Percentiles rank a stretch among this genome's conserved stretches.
Conservation (phyloP, 169 alveolate genomes). For the Plasmodium inui region DNA sequence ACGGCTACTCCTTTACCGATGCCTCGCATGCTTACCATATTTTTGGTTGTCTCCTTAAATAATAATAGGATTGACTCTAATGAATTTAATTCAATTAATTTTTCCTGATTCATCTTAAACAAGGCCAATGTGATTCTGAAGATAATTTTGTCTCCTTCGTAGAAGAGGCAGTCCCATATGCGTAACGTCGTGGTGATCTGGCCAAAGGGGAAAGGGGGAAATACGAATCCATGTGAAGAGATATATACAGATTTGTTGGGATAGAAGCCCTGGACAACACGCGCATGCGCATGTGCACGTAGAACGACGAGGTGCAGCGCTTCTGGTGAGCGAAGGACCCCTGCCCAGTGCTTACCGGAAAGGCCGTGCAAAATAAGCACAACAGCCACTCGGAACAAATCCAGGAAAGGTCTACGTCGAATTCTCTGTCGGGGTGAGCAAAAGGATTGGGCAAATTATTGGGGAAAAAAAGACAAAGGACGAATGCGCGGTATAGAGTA, state of each 20-base stretch:
- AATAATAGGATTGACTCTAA: slow-evolving; percentile 78
- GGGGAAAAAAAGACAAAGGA: background rate
- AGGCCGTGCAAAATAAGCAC: slow-evolving; percentile 85
- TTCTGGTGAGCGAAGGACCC: background rate
- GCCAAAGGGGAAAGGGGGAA: background rate
- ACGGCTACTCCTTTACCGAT: background rate
- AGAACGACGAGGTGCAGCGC: background rate
- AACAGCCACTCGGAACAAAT: slow-evolving; percentile 90
- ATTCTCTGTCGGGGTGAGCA: slow-evolving; percentile 72
- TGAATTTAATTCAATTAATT: slow-evolving; percentile 71
- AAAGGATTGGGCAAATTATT: background rate
- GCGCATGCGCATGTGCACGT: background rate
- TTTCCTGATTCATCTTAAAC: slow-evolving; percentile 83
- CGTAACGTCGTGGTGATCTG: slow-evolving; percentile 87
- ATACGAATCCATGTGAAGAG: background rate
- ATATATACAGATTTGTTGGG: background rate
- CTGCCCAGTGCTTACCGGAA: slow-evolving; percentile 79
- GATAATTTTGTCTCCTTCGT: slow-evolving; percentile 89
- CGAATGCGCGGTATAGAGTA: background rate
- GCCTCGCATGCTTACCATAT: slow-evolving; percentile 44
- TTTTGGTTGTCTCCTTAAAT: slow-evolving; percentile 79
- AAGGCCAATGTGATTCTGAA: slow-evolving; percentile 86
- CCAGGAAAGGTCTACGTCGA: slow-evolving; percentile 86
- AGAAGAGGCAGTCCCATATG: slow-evolving; percentile 88
- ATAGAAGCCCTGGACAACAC: background rate